These are phyloP conservation scores for Shiraia sp. DNA, from an alignment of 2,329 filamentous ascomycete species.

Conservation along the genomic window DNA sequence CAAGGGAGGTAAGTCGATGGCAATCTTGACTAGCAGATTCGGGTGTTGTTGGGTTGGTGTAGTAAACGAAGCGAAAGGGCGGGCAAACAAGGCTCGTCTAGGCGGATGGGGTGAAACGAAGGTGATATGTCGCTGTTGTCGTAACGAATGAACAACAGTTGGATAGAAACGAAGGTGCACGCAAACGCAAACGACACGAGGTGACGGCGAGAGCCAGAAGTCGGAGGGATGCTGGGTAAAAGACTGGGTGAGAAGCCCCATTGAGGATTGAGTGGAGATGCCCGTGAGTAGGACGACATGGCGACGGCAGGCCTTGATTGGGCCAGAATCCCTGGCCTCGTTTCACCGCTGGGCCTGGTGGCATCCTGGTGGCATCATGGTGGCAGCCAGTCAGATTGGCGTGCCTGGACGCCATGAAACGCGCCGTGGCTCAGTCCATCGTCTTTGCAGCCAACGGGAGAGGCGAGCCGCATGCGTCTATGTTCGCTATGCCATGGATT, in stretches of 20 bases:
- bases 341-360: conserved; percentile 24
- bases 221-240: conserved; percentile 19
- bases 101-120: conserved; percentile 11
- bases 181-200: conserved; percentile 16
- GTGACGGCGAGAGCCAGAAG: conserved; percentile 18
- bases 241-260: conserved; percentile 31
- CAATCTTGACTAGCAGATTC: too few species aligned
- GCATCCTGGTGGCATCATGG: conserved; percentile 14
- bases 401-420: conserved; percentile 35
- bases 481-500: conserved; percentile 4
- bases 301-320: conserved; percentile 15
- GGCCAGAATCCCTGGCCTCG: conserved; percentile 12
- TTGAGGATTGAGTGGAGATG: conserved; percentile 5
- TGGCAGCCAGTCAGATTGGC: conserved; percentile 21
- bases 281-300: conserved; percentile 2
- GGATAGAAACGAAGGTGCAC: conserved; percentile 32
- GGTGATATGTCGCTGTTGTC: conserved; percentile 27
- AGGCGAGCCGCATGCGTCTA: conserved; percentile 4
- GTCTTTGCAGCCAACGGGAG: conserved; percentile 17
- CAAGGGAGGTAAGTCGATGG: conserved; percentile 1
- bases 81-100: conserved; percentile 2
- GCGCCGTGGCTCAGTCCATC: conserved; percentile 22
- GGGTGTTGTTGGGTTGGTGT: too few species aligned
- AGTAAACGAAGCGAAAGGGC: too few species aligned
- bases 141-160: conserved; percentile 41